Conservation (phyloP, 1,284 basidiomycete genomes). For the Sanghuangporus sanghuang region DNA sequence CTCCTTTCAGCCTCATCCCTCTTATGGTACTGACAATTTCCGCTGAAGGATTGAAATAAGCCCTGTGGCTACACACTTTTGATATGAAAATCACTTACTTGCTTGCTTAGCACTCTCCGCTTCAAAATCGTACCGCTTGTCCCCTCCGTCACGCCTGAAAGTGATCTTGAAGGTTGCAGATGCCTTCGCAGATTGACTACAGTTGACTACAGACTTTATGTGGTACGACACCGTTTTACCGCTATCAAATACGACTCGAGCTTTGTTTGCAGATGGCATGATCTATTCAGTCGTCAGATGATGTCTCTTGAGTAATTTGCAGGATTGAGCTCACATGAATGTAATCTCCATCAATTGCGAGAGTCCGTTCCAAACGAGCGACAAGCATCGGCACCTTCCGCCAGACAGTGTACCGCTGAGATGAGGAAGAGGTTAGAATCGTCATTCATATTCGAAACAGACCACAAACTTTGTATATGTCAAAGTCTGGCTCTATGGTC, state of each 20-base stretch:
- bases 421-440: constrained; percentile 10
- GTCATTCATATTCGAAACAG: neutral
- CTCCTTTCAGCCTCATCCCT: constrained; percentile 10
- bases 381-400: constrained; percentile 92
- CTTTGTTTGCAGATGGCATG: constrained; percentile 81
- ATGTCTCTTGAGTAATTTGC: neutral
- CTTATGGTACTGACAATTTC: constrained; percentile 17
- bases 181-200: constrained; percentile 79
- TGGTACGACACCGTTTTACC: constrained; percentile 91
- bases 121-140: constrained; percentile 97
- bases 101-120: constrained; percentile 83
- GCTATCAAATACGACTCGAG: constrained; percentile 80
- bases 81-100: constrained; percentile 42
- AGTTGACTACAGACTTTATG: constrained; percentile 80
- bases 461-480: constrained; percentile 71
- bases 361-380: constrained; percentile 83
- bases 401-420: constrained; percentile 87
- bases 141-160: constrained; percentile 63
- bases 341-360: constrained; percentile 95
- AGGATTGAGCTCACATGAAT: constrained; percentile 63
- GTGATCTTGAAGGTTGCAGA: constrained; percentile 84
- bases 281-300: constrained; percentile 46
- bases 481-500: constrained; percentile 45
- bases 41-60: neutral
- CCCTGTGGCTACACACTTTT: neutral